Base-by-base conservation (phyloP, 768 basidiomycete genomes). In the Xerocomus brunneocitrinus region DNA sequence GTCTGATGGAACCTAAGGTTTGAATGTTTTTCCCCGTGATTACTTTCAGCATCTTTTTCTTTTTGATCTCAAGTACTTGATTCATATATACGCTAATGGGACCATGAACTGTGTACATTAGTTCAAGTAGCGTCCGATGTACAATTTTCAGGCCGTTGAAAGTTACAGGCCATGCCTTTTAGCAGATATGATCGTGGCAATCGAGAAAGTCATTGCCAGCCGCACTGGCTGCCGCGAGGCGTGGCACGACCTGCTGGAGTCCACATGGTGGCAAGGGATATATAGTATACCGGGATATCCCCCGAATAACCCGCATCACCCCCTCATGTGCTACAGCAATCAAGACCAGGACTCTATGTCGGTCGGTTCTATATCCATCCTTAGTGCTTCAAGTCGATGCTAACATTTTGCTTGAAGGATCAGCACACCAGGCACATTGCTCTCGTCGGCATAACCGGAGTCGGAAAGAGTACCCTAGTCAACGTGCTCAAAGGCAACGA, bases 401-500 rank as follows among this genome's bases (percentile, higher is more conserved):
- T 55, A 7, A 65, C 27, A 12, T 19, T 12, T 25, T 27, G 13
- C 8, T 3, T 30, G 5, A 56, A 61, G 59, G 6, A 54, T 36
- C 50, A 49, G 34, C 41, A 9, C 30, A 40, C 50, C 31, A 16
- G 52, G 4, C 53, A 65, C 36, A 49, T 66, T 22, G 64, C 66
- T 31, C 32, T 66, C 34, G 60, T 58, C 24, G 64, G 64, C 9
- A 34, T 49, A 34, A 65, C 64, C 13, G 64, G 64, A 2, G 65
- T 54, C 41, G 64, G 64, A 39, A 66, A 66, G 41, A 66, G 64
- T 53, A 66, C 65, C 7, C 45, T 67, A 8, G 63, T 67, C 22
- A 66, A 66, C 31, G 43, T 66, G 49, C 62, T 65, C 45, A 39
- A 40, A n/a, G 64, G 58, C 51, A 3, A 32, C 13, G 14, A 47